Evolutionary conservation across 2,329 filamentous ascomycete species (phyloP), one percentile per base, ranked within the genome.

Genomic region (Grosmannia penicillata): DNA sequence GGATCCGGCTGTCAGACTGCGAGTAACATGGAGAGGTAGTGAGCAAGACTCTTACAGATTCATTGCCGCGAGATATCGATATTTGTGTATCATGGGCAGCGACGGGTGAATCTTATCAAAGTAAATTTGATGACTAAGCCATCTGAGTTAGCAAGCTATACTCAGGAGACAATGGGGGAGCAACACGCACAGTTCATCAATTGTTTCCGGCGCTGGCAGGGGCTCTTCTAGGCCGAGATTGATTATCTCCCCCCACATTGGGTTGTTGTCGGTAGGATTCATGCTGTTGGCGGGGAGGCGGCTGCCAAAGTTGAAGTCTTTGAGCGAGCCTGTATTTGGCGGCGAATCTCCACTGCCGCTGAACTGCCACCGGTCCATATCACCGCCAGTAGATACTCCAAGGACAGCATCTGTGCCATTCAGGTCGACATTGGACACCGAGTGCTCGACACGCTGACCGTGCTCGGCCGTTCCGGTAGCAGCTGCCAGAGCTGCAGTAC

Each of bases 51-150:
- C 28, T 37, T 61, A 77, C 58, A 95, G 67, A 51, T 89, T 85
- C 77, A 95, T 84, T 24, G 84, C 83, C 17, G 86, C 82, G 42
- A 91, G 66, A 55, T 91, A 96, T 37, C 89, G 76, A 43, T 79
- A 83, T 49, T 78, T 82, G 56, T 98, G 89, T 40, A 96, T 82
- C 70, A 96, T 82, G 14, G 91, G 86, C 40, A 83, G 51, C 1
- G 84, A 85, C 1, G 82, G 78, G 52, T 96, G 84, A 9, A 93
- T 71, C 56, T 93, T 95, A 40, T 87, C 77, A 53, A 96, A 96
- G 58, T 82, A 98, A 21, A 91, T 75, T 49, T 82, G 72, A 51
- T 93, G 80, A 43, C 77, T 83, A 25, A 11, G 28, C 4, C 2
- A n/a, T 4, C 4, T 6, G 4, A 24, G 10, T 53, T 13, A 26